Conservation (phyloP, 345 rosid genomes). For the Excoecaria agallocha region DNA sequence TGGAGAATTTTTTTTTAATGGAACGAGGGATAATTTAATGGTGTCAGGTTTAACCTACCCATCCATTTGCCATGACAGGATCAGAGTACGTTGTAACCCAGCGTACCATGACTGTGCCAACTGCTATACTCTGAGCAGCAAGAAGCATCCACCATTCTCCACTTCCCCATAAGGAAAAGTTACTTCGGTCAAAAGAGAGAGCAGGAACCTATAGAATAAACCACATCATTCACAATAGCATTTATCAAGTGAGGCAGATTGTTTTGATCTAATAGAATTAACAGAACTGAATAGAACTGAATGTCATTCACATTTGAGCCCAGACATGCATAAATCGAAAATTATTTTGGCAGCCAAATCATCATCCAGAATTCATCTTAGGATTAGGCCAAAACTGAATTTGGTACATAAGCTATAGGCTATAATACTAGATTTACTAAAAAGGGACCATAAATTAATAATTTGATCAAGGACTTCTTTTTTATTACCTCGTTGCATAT, state of each 20-base stretch:
- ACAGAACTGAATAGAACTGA: neutral
- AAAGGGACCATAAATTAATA: neutral
- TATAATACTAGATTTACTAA: neutral
- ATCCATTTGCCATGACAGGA: slow-evolving; percentile 95
- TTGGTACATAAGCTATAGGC: neutral
- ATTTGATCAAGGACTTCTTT: neutral
- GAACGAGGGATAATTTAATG: neutral
- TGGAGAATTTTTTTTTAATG: neutral
- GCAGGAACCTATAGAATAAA: slow-evolving; percentile 56
- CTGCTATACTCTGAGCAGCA: slow-evolving; percentile 98
- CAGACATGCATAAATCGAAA: neutral
- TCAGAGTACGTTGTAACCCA: slow-evolving; percentile 92
- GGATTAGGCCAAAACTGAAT: neutral
- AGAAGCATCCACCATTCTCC: slow-evolving; percentile 99
- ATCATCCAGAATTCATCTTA: neutral
- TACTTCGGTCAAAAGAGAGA: slow-evolving; percentile 41
- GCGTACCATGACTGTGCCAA: slow-evolving; percentile 90
- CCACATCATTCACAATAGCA: neutral
- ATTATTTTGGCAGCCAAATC: neutral
- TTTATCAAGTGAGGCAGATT: neutral
- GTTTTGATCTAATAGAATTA: neutral
- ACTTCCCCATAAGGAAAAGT: slow-evolving; percentile 87
- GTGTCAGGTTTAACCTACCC: slow-evolving; percentile 51
- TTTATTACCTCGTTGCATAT: no score
- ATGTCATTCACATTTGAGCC: neutral